Conservation (phyloP, 1,284 basidiomycete species). For the Papiliotrema terrestris region DNA sequence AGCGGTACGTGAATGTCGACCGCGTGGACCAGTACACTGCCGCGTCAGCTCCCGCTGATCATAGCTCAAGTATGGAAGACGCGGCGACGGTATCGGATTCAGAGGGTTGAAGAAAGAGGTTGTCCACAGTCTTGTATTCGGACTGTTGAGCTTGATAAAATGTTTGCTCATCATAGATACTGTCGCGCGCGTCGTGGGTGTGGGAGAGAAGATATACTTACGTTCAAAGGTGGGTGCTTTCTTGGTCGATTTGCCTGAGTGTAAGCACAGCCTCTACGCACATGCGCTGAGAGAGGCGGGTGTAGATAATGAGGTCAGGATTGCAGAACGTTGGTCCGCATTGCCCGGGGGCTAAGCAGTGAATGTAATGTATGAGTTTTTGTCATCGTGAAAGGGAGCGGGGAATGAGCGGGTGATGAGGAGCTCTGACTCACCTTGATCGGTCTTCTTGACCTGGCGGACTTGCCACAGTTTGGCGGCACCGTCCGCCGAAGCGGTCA, state of each 20-base stretch:
- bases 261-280: neutral
- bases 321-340: conserved; percentile 50
- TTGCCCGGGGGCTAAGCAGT: conserved; percentile 31
- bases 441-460: conserved; percentile 39
- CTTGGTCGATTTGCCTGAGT: conserved; percentile 35
- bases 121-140: conserved; percentile 43
- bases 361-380: conserved; percentile 46
- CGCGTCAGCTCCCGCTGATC: conserved; percentile 15
- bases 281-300: neutral
- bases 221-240: conserved; percentile 33
- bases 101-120: conserved; percentile 48
- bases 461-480: conserved; percentile 51
- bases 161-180: conserved; percentile 42
- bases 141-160: conserved; percentile 52
- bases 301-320: conserved; percentile 32
- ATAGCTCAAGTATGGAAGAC: neutral
- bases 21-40: conserved; percentile 74
- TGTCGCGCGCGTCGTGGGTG: neutral
- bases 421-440: conserved; percentile 38
- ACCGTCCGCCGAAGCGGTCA: conserved; percentile 49
- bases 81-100: conserved; percentile 24
- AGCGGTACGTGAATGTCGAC: conserved; percentile 66
- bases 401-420: neutral
- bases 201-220: conserved; percentile 26
- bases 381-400: conserved; percentile 37